Evolutionary conservation across 1,284 basidiomycete species (phyloP).

Genomic region (Ganoderma boninense): DNA sequence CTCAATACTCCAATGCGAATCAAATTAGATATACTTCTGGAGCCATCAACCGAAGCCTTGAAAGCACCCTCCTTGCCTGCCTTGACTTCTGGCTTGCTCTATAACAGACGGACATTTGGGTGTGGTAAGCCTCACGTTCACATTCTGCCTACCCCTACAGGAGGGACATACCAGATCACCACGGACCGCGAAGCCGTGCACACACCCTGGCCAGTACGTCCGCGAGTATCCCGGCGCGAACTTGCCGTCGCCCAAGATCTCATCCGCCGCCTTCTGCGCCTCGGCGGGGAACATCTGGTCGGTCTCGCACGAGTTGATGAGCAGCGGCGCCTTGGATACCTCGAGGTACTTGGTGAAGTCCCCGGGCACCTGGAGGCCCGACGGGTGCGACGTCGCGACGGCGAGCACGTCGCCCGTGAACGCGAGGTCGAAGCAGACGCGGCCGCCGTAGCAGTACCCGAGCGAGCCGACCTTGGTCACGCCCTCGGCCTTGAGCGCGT

Average conservation of each 20-base stretch:
- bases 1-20: not conserved
- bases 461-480: slow-evolving; percentile 63
- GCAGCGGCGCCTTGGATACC: slow-evolving; percentile 45
- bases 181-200: slow-evolving; percentile 62
- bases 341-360: slow-evolving; percentile 51
- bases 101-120: not conserved
- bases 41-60: slow-evolving; percentile 42
- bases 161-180: slow-evolving; percentile 42
- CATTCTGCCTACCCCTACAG: no score
- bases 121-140: slow-evolving; percentile 14
- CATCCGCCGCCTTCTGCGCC: slow-evolving; percentile 44
- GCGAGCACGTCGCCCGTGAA: slow-evolving; percentile 64
- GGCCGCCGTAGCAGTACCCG: slow-evolving; percentile 76
- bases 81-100: slow-evolving; percentile 47
- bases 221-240: slow-evolving; percentile 51
- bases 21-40: slow-evolving; percentile 35
- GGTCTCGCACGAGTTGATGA: slow-evolving; percentile 53
- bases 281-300: slow-evolving; percentile 46
- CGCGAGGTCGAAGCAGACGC: slow-evolving; percentile 64
- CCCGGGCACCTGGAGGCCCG: slow-evolving; percentile 61
- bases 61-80: slow-evolving; percentile 44
- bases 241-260: slow-evolving; percentile 50
- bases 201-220: slow-evolving; percentile 51
- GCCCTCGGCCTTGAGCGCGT: slow-evolving; percentile 64
- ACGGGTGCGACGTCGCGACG: slow-evolving; percentile 72